These are phyloP conservation scores for Huntiella bhutanensis DNA, from an alignment of 2,329 filamentous ascomycete species.

Conservation along the genomic window DNA sequence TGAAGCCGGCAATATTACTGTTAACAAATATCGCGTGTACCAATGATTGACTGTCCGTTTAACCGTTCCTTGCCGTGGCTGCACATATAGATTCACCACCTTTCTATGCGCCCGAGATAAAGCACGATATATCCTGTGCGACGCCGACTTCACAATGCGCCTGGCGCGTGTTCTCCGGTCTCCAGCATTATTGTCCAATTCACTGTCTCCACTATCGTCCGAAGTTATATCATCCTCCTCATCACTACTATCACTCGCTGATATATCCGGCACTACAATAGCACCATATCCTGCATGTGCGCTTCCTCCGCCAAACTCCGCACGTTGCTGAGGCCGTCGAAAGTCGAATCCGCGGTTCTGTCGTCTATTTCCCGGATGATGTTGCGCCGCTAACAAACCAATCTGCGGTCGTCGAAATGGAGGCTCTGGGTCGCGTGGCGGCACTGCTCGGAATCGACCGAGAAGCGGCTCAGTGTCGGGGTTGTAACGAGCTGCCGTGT, in stretches of 20 bases:
- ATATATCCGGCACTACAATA: conserved; percentile 26
- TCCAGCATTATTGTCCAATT: not conserved
- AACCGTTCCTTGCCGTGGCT: conserved; percentile 39
- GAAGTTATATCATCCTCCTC: conserved; percentile 13
- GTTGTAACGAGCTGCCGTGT: conserved; percentile 32
- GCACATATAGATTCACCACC: conserved; percentile 38
- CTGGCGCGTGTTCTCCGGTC: not conserved
- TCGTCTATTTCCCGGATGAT: conserved; percentile 11
- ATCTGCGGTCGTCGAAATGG: conserved; percentile 9
- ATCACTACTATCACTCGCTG: conserved; percentile 18
- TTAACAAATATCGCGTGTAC: conserved; percentile 42
- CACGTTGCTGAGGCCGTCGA: conserved; percentile 14
- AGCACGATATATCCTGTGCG: conserved; percentile 15
- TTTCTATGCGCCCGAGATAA: conserved; percentile 15
- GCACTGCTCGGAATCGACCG: conserved; percentile 46
- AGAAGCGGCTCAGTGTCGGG: conserved; percentile 40
- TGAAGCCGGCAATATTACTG: conserved; percentile 41
- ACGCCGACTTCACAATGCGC: conserved; percentile 4
- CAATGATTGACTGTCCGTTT: conserved; percentile 39
- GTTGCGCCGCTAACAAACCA: conserved; percentile 8
- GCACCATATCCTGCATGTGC: conserved; percentile 39
- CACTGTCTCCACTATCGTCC: not conserved
- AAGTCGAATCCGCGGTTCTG: conserved; percentile 17
- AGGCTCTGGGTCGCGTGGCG: conserved; percentile 18
- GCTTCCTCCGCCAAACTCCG: conserved; percentile 25